These are phyloP conservation scores for Petunia axillaris DNA, from an alignment of 257 asterid species.

Conservation along the genomic window DNA sequence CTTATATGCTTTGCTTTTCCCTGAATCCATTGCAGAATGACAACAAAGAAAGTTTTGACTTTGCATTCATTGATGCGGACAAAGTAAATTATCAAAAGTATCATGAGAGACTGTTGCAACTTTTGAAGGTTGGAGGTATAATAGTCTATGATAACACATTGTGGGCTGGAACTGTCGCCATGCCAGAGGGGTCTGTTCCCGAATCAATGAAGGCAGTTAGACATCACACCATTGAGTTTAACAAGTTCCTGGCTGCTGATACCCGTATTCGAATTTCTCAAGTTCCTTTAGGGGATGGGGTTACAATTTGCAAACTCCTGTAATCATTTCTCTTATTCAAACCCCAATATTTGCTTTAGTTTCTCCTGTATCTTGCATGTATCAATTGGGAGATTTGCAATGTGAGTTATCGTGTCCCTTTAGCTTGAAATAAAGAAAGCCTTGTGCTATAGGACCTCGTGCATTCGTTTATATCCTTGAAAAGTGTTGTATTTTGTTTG, in stretches of 20 bases:
- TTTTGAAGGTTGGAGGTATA: constrained; percentile 42
- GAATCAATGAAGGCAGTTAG: not conserved
- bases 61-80: constrained; percentile 48
- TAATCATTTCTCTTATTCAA: too few species aligned
- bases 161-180: constrained; percentile 42
- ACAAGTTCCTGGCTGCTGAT: constrained; percentile 44
- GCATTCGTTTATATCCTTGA: too few species aligned
- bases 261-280: constrained; percentile 50
- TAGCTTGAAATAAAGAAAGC: too few species aligned
- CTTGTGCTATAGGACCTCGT: too few species aligned
- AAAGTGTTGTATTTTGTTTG: too few species aligned
- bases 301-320: constrained; percentile 47
- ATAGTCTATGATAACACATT: constrained; percentile 45
- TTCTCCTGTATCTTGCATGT: too few species aligned
- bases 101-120: constrained; percentile 42
- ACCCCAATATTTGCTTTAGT: too few species aligned
- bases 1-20: too few species aligned
- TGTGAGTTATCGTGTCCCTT: too few species aligned
- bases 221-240: constrained; percentile 38
- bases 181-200: constrained; percentile 38
- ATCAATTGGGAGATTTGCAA: too few species aligned
- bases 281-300: constrained; percentile 57
- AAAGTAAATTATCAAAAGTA: constrained; percentile 35
- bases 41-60: constrained; percentile 39
- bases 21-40: constrained; percentile 28